Conservation (phyloP, 2,329 filamentous ascomycete genomes). For the Hypoxylon sp. region DNA sequence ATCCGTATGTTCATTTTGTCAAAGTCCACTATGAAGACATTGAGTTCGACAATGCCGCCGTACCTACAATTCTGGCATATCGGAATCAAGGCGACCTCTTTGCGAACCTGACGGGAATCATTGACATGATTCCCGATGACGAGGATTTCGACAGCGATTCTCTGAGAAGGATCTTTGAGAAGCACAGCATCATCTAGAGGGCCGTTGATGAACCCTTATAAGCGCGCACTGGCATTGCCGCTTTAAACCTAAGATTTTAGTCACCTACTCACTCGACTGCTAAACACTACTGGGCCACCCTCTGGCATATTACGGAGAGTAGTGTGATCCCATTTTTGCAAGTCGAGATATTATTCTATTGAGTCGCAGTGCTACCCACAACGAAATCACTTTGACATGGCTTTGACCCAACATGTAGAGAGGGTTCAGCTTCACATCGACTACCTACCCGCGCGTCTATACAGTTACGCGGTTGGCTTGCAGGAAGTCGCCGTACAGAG, state of each 20-base stretch:
- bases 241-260: slow-evolving; percentile 1
- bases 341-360: not conserved
- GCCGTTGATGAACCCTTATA: not conserved
- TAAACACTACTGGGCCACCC: not conserved
- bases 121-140: slow-evolving; percentile 84
- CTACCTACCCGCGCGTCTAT: not conserved
- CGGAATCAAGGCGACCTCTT: slow-evolving; percentile 89
- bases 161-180: slow-evolving; percentile 65
- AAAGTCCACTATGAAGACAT: slow-evolving; percentile 93
- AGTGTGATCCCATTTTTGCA: not conserved
- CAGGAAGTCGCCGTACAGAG: not conserved
- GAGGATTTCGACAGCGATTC: slow-evolving; percentile 68
- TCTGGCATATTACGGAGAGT: not conserved
- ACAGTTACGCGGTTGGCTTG: not conserved
- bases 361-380: not conserved
- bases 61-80: slow-evolving; percentile 91
- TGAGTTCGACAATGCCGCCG: slow-evolving; percentile 89
- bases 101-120: slow-evolving; percentile 86
- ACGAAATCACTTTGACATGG: not conserved
- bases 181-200: slow-evolving; percentile 65
- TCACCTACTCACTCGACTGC: slow-evolving; percentile 1
- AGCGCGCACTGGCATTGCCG: slow-evolving; percentile 16
- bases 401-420: not conserved
- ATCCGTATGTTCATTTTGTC: slow-evolving; percentile 84
- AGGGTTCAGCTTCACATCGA: not conserved